Base-by-base conservation (phyloP, 352 stramenopile genomes). In the Thalassiosira livingstoniorum region DNA sequence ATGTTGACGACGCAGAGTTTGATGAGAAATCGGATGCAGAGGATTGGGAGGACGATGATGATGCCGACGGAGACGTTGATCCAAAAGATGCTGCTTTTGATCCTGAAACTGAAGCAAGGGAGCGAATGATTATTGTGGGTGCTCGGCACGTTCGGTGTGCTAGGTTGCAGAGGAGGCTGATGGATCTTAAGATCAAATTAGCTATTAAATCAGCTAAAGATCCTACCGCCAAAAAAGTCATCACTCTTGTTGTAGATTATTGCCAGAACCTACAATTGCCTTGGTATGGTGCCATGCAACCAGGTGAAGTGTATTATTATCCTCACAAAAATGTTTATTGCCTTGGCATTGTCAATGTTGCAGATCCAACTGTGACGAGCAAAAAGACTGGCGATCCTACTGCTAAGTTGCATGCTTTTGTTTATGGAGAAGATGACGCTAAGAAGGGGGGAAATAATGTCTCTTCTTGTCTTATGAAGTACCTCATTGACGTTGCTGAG, bases 231-330 rank as follows among this genome's bases (percentile, higher is more conserved):
- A 53, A 67, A 11, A 42, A 21, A 42, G 54, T 58, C 4, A 1
- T 47, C 18, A 69, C 58, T 39, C 63, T 74, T 57, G 55, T 75
- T 23, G 55, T 60, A 15, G 54, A 77, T 60, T 69, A 60, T 18
- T 34, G 55, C 0, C 68, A 77, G 32, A 77, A 75, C 42, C 54
- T 81, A 51, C 32, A 63, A n/a, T 31, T 81, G 13, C 73, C 62
- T 5, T 11, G 37, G 7, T 81, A 62, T 58, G 47, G 55, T 62
- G 15, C 23, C 0, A 37, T 67, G 3, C 73, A 81, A 57, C 62
- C 73, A 42, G 73, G 73, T 23, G 18, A 27, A 45, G 53, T 39
- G 21, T 81, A 75, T 32, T 81, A 75, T 21, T 81, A 58, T n/a
- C 47, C 43, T 42, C 73, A 62, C 4, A 21, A 75, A 13, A 81